A percentile compares a stretch with the other conserved stretches of the same genome.
Evolutionary conservation across 306 rosid species (phyloP).

Genomic region (Cucurbita pepo): DNA sequence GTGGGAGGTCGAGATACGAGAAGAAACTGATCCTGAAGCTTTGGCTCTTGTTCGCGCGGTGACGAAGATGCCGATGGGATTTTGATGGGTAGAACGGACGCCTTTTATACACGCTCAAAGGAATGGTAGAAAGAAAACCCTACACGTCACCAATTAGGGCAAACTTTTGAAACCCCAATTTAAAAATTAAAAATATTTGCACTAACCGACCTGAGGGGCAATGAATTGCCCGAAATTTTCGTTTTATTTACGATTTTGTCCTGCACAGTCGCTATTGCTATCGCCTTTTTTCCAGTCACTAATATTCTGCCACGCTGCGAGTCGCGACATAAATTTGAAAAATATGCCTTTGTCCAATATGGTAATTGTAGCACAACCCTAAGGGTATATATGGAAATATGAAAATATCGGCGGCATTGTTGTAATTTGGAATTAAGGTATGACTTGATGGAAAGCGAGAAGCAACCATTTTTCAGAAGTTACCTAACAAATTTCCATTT

Average conservation of each 20-base stretch:
- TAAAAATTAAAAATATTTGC: neutral
- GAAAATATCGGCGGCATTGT: neutral
- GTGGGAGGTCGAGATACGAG: neutral
- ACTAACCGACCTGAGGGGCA: neutral
- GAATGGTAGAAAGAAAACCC: constrained; percentile 6
- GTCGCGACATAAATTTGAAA: neutral
- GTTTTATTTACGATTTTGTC: neutral
- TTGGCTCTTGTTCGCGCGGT: neutral
- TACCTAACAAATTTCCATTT: neutral
- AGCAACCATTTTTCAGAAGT: neutral
- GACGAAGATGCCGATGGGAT: constrained; percentile 2
- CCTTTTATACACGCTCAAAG: neutral
- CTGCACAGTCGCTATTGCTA: neutral
- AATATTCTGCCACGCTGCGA: neutral
- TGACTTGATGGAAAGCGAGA: neutral
- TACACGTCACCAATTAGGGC: constrained; percentile 8
- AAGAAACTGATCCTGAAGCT: neutral
- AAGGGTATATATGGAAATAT: neutral
- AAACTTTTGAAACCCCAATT: neutral
- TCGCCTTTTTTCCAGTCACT: neutral
- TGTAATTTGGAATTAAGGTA: neutral
- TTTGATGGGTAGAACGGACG: neutral
- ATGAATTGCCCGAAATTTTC: neutral
- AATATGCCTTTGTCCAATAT: neutral
- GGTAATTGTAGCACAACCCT: neutral